These are phyloP conservation scores for Tolypocladium guangdongense DNA, from an alignment of 2,329 filamentous ascomycete species.

Conservation along the genomic window DNA sequence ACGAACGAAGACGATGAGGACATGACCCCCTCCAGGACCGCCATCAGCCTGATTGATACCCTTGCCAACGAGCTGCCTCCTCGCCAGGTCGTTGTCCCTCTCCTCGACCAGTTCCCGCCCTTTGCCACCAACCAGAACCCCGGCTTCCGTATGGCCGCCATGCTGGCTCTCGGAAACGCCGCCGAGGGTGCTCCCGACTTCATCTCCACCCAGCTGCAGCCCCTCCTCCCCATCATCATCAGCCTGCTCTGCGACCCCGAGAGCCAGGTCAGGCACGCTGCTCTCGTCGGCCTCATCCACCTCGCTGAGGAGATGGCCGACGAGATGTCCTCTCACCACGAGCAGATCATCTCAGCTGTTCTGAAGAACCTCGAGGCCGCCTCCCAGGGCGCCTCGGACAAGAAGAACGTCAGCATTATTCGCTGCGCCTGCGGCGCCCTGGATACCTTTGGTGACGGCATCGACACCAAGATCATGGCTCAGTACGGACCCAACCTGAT, in stretches of 20 bases:
- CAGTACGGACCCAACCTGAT: slow-evolving; percentile 76
- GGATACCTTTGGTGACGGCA: slow-evolving; percentile 83
- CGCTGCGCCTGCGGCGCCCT: slow-evolving; percentile 83
- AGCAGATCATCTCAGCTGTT: slow-evolving; percentile 70
- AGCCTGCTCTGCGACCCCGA: slow-evolving; percentile 78
- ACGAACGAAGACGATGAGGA: slow-evolving; percentile 70
- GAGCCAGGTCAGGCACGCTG: slow-evolving; percentile 72
- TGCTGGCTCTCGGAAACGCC: slow-evolving; percentile 83
- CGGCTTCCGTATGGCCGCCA: slow-evolving; percentile 77
- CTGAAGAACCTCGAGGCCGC: slow-evolving; percentile 84
- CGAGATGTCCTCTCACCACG: slow-evolving; percentile 77
- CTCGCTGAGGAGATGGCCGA: slow-evolving; percentile 90
- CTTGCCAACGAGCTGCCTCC: slow-evolving; percentile 82
- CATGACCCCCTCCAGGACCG: slow-evolving; percentile 67
- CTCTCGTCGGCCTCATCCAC: slow-evolving; percentile 77
- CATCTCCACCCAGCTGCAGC: slow-evolving; percentile 81
- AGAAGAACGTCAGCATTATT: slow-evolving; percentile 75
- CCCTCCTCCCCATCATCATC: slow-evolving; percentile 76
- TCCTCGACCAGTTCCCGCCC: slow-evolving; percentile 74
- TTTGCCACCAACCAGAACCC: slow-evolving; percentile 68
- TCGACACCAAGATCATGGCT: slow-evolving; percentile 64
- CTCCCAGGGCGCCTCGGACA: slow-evolving; percentile 54
- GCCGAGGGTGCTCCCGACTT: slow-evolving; percentile 97
- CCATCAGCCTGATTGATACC: slow-evolving; percentile 79
- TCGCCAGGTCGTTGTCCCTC: slow-evolving; percentile 84